Evolutionary conservation across 2,329 filamentous ascomycete species (phyloP).

Genomic region (Colletotrichum gloeosporioides): DNA sequence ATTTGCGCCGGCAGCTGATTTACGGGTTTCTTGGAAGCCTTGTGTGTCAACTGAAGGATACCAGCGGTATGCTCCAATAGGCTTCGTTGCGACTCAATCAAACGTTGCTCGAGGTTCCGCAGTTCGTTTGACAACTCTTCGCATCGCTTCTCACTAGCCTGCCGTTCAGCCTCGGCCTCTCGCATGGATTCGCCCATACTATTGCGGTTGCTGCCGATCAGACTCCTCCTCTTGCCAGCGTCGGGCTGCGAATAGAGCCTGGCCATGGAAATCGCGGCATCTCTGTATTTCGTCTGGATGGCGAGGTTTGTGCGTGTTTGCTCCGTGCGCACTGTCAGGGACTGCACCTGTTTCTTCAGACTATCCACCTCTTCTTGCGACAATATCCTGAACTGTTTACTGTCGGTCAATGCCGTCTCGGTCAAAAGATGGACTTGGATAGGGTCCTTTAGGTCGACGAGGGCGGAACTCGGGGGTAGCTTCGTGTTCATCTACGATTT

Average conservation of each 20-base stretch:
- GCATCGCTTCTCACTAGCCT: slow-evolving; percentile 78
- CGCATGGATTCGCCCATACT: slow-evolving; percentile 56
- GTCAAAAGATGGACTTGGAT: slow-evolving; percentile 91
- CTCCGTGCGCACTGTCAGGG: slow-evolving; percentile 78
- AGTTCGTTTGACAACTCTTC: slow-evolving; percentile 85
- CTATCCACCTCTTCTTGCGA: slow-evolving; percentile 91
- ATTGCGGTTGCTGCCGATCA: slow-evolving; percentile 51
- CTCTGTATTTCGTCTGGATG: slow-evolving; percentile 91
- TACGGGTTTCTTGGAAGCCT: slow-evolving; percentile 63
- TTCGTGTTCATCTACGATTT: slow-evolving; percentile 52
- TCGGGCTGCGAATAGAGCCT: slow-evolving; percentile 74
- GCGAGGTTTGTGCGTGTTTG: slow-evolving; percentile 82
- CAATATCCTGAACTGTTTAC: slow-evolving; percentile 82
- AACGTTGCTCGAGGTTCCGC: slow-evolving; percentile 77
- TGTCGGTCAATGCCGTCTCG: slow-evolving; percentile 91
- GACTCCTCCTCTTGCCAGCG: slow-evolving; percentile 51
- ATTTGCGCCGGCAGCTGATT: slow-evolving; percentile 39
- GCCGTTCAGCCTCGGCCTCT: slow-evolving; percentile 76
- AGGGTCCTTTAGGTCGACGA: slow-evolving; percentile 69
- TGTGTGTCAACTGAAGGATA: slow-evolving; percentile 89
- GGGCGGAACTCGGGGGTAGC: slow-evolving; percentile 58
- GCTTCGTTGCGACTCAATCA: slow-evolving; percentile 75
- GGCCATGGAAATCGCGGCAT: slow-evolving; percentile 87
- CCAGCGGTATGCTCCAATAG: slow-evolving; percentile 91
- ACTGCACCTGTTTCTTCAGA: slow-evolving; percentile 84